Percentiles rank a stretch among this genome's conserved stretches.
Evolutionary conservation across 495 filamentous ascomycete species (phyloP).

Genomic region (Recurvomyces mirabilis): DNA sequence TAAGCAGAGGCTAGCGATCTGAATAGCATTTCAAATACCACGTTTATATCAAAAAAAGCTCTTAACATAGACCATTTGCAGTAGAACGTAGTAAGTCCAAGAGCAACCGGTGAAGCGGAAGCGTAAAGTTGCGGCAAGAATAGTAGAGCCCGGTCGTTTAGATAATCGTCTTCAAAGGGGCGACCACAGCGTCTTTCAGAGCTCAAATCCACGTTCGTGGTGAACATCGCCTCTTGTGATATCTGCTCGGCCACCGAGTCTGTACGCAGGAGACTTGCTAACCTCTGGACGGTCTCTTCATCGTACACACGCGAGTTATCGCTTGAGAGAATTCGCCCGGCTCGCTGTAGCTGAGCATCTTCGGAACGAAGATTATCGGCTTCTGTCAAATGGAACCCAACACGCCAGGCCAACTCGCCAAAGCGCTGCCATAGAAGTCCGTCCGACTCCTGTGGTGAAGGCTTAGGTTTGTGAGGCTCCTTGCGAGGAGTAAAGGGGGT

Average conservation of each 20-base stretch:
- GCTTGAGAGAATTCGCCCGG: not conserved
- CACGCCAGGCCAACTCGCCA: not conserved
- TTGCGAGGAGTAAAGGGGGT: constrained; percentile 10
- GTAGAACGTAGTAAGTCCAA: not conserved
- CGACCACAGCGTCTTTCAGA: not conserved
- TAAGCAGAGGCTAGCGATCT: too few species aligned
- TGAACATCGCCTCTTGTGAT: not conserved
- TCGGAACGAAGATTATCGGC: not conserved
- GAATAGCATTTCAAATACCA: too few species aligned
- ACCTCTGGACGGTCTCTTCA: not conserved
- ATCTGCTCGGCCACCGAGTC: not conserved
- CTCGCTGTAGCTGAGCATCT: not conserved
- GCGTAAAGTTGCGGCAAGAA: not conserved
- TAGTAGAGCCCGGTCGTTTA: not conserved
- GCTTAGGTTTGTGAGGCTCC: constrained; percentile 5
- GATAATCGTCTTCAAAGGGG: not conserved
- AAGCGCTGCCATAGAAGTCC: not conserved
- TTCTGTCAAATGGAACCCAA: not conserved
- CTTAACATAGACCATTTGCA: not conserved
- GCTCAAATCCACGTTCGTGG: not conserved
- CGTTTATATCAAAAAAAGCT: not conserved
- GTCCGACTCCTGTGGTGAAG: not conserved
- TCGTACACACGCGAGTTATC: too few species aligned
- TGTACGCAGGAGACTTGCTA: not conserved
- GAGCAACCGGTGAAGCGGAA: not conserved